Base-by-base conservation (phyloP, 1,139 yeast genomes). In the Yamadazyma blattariae region DNA sequence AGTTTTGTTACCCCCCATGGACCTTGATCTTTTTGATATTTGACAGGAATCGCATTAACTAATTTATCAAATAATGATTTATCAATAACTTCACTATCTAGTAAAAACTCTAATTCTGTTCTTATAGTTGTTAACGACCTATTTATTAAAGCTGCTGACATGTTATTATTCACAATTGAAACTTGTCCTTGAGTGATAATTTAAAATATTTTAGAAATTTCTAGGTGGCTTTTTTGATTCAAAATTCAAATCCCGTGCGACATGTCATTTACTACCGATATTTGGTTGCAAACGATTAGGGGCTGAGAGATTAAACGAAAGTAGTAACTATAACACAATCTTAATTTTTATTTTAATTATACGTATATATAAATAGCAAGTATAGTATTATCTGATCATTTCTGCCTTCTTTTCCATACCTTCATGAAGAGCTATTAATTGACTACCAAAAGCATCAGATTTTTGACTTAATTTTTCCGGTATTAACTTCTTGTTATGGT, bases 71-170 rank as follows among this genome's bases (percentile, higher is more conserved):
- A 82, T 37, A 82, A 73, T 3, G 62, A 71, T 26, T 76, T 74
- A 19, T 82, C 70, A 39, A 89, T 79, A 34, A 87, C 94, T 30
- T 82, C 80, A 1, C 94, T 82, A 49, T 87, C 96, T 35, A 64
- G 67, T 35, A 89, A 68, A 55, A 88, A 88, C 56, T 87, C 96
- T 35, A 89, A 74, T 56, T 89, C 87, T 10, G 89, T 86, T 57
- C 79, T 78, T 38, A 87, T 66, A 11, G 82, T 79, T 3, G 90
- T 79, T 44, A 87, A 62, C 3, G 96, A 85, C 52, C 95, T 79
- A 63, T 86, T 87, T 41, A 86, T 77, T 34, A 79, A 65, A 1
- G 94, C 84, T 9, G 78, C 71, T 8, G 74, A 67, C 75, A 69
- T 70, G n/a, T 5, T 17, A 5, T 17, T 5, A 17, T 17, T 17